phyloP scores from a whole-genome alignment of 2,329 filamentous ascomycete genomes.

The Aspergillus transmontanensis region DNA sequence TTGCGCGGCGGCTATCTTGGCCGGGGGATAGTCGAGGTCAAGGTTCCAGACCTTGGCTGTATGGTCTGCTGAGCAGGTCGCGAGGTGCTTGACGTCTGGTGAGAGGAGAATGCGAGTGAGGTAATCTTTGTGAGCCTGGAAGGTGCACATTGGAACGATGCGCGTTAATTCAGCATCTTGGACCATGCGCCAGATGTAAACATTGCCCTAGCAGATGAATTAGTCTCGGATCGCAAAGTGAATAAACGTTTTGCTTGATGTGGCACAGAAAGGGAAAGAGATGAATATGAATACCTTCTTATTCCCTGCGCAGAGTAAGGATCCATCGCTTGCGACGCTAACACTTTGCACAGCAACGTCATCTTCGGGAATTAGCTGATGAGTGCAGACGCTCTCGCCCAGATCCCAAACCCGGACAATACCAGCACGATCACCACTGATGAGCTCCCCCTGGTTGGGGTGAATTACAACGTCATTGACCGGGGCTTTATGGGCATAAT shows the following conservation, averaged over 20 bases:
- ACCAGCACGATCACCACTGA: constrained; percentile 90
- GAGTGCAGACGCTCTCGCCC: constrained; percentile 94
- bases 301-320: constrained; percentile 89
- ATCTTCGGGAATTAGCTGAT: constrained; percentile 94
- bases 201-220: constrained; percentile 69
- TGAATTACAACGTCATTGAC: constrained; percentile 99
- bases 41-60: constrained; percentile 97
- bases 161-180: constrained; percentile 81
- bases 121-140: constrained; percentile 87
- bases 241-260: not conserved
- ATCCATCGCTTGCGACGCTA: constrained; percentile 92
- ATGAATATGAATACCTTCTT: constrained; percentile 64
- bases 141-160: constrained; percentile 83
- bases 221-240: not conserved
- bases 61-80: constrained; percentile 91
- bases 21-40: constrained; percentile 61
- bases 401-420: constrained; percentile 96
- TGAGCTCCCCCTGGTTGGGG: constrained; percentile 96
- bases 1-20: constrained; percentile 37
- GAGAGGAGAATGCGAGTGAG: constrained; percentile 90
- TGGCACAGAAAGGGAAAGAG: not conserved
- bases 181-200: constrained; percentile 94
- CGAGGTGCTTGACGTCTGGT: constrained; percentile 90
- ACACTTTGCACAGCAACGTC: constrained; percentile 93
- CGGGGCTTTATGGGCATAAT: constrained; percentile 84